Conservation (phyloP, 2,329 filamentous ascomycete species). For the Proliferodiscus dingleyae region DNA sequence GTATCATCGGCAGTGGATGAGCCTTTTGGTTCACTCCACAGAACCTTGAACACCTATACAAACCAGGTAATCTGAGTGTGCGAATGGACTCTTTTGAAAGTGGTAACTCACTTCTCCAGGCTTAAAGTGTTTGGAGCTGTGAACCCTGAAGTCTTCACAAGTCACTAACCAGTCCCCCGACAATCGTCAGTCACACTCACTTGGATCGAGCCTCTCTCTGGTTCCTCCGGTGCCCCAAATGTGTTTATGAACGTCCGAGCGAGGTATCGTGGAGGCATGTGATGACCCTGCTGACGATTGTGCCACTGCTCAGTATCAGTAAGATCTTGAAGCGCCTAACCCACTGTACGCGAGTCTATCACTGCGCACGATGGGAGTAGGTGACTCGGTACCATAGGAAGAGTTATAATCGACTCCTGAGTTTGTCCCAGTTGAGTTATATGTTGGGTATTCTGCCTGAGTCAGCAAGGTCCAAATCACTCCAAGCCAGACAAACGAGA, state of each 20-base stretch:
- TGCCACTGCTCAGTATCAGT: too few species aligned
- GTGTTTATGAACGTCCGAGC: not conserved
- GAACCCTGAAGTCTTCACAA: conserved; percentile 6
- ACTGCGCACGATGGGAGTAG: not conserved
- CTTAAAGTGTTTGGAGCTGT: conserved; percentile 6
- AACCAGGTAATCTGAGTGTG: not conserved
- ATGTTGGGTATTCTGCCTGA: not conserved
- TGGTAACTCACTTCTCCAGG: conserved; percentile 6
- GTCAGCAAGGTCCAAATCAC: not conserved
- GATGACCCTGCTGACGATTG: not conserved
- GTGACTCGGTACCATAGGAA: not conserved
- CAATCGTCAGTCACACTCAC: not conserved
- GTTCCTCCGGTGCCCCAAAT: conserved; percentile 4
- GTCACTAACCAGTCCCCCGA: not conserved
- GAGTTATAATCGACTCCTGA: too few species aligned
- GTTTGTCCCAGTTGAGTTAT: not conserved
- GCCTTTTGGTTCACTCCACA: conserved; percentile 15
- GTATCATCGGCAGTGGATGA: conserved; percentile 2
- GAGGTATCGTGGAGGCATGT: not conserved
- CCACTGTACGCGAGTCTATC: too few species aligned
- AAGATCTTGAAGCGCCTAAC: too few species aligned
- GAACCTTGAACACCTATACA: conserved; percentile 16
- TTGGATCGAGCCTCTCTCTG: conserved; percentile 3
- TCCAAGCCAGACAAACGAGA: too few species aligned
- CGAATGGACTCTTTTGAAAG: not conserved